These are phyloP conservation scores for Aplosporella prunicola DNA, from an alignment of 2,329 filamentous ascomycete genomes.

Conservation along the genomic window DNA sequence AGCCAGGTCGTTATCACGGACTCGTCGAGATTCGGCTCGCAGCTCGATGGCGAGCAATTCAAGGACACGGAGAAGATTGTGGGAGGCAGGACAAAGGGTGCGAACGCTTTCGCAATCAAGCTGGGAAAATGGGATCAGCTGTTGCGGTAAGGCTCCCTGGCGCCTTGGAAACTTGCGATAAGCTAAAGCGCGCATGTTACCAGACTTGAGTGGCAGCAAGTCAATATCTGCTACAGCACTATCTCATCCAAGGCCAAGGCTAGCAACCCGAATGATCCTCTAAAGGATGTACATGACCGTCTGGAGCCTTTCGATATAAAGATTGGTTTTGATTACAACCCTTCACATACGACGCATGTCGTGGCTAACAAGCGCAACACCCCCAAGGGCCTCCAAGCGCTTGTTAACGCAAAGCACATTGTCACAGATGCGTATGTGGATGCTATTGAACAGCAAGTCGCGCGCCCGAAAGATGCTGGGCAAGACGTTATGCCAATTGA, in stretches of 20 bases:
- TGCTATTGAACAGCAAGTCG: conserved; percentile 46
- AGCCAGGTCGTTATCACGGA: conserved; percentile 69
- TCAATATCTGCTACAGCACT: conserved; percentile 80
- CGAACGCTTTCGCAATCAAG: conserved; percentile 54
- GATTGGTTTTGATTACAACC: conserved; percentile 62
- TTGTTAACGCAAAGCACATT: conserved; percentile 72
- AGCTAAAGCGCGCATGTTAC: too few species aligned
- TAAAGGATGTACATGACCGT: conserved; percentile 51
- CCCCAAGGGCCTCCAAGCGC: conserved; percentile 72
- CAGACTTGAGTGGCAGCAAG: conserved; percentile 71
- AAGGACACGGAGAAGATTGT: conserved; percentile 40
- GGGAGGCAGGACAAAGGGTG: conserved; percentile 38
- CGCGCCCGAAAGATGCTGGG: conserved; percentile 35
- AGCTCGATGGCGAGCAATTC: conserved; percentile 63
- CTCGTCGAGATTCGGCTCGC: conserved; percentile 74
- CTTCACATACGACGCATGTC: conserved; percentile 70
- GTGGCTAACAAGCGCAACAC: conserved; percentile 86
- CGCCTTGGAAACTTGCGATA: too few species aligned
- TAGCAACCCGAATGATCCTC: conserved; percentile 40
- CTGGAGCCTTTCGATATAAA: conserved; percentile 88
- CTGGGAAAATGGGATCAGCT: conserved; percentile 60
- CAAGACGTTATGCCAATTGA: conserved; percentile 58
- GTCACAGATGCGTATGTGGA: conserved; percentile 67
- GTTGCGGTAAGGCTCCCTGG: conserved; percentile 42
- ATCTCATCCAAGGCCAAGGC: too few species aligned